Percentiles rank a stretch among this genome's conserved stretches.
Evolutionary conservation across 257 asterid species (phyloP).

Genomic region (Paulownia fortunei): DNA sequence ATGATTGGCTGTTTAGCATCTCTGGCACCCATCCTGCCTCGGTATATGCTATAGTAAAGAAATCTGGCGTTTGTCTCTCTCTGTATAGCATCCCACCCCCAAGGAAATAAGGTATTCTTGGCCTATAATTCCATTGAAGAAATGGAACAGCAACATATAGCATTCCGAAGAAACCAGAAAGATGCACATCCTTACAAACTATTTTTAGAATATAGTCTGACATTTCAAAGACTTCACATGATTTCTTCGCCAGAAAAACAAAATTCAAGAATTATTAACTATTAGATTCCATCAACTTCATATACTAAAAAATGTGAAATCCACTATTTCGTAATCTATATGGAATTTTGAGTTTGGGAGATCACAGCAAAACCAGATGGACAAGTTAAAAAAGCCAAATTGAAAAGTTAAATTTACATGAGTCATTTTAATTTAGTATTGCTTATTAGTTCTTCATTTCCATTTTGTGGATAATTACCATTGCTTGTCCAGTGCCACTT

Average conservation of each 20-base stretch:
- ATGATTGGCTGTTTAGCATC: not conserved
- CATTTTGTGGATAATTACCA: not conserved
- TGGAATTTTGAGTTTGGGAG: not conserved
- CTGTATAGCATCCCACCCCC: not conserved
- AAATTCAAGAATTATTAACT: not conserved
- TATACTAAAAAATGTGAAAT: not conserved
- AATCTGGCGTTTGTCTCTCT: not conserved
- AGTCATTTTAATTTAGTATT: not conserved
- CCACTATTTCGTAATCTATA: not conserved
- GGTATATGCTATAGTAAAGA: not conserved
- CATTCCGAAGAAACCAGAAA: not conserved
- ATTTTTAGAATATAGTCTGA: not conserved
- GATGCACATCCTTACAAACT: not conserved
- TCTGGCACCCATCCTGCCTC: not conserved
- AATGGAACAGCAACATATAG: not conserved
- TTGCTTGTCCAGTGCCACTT: not conserved
- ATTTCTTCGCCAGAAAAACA: not conserved
- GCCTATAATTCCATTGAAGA: not conserved
- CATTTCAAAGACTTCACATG: not conserved
- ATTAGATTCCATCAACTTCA: constrained; percentile 8
- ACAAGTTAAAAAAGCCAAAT: not conserved
- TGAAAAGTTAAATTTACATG: not conserved
- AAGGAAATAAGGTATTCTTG: not conserved
- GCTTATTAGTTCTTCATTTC: not conserved
- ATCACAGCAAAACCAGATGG: not conserved